Conservation (phyloP, 371 early-diverging fungal genomes). For the Mucor ambiguus region DNA sequence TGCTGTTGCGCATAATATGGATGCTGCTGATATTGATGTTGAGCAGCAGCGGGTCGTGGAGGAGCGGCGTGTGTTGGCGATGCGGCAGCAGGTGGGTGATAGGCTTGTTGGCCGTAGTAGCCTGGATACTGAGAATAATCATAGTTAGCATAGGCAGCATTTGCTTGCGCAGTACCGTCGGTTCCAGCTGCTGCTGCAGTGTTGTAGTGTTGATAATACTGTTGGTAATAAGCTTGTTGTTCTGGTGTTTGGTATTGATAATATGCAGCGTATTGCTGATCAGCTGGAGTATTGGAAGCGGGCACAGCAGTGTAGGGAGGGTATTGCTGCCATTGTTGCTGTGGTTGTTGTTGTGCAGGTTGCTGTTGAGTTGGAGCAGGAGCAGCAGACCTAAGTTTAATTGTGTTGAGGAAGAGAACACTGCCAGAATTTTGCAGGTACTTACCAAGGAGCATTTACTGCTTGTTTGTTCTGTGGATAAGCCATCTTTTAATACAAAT, state of each 20-base stretch:
- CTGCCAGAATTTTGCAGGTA: background rate
- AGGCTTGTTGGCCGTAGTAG: conserved; percentile 12
- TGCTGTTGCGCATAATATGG: conserved; percentile 5
- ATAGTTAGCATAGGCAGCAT: conserved; percentile 7
- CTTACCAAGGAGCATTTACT: conserved; percentile 30
- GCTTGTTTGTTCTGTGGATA: conserved; percentile 29
- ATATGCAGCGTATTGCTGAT: conserved; percentile 29
- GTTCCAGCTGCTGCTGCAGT: conserved; percentile 20
- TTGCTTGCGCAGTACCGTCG: conserved; percentile 1
- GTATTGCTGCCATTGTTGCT: conserved; percentile 31
- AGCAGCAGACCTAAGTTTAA: background rate
- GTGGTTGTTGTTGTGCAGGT: conserved; percentile 3
- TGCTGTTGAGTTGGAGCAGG: conserved; percentile 23
- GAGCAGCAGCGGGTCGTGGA: conserved; percentile 13
- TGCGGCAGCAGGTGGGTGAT: conserved; percentile 18
- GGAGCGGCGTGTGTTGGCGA: background rate
- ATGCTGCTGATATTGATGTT: conserved; percentile 2
- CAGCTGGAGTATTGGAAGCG: conserved; percentile 3
- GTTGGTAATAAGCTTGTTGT: conserved; percentile 34
- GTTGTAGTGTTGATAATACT: conserved; percentile 33
- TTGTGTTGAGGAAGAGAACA: background rate
- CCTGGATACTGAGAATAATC: conserved; percentile 18
- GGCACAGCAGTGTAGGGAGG: background rate
- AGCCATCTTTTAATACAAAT: conserved; percentile 15
- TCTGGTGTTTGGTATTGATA: conserved; percentile 27